These are phyloP conservation scores for Aureobasidium mangrovei DNA, from an alignment of 2,329 filamentous ascomycete genomes.

Conservation along the genomic window DNA sequence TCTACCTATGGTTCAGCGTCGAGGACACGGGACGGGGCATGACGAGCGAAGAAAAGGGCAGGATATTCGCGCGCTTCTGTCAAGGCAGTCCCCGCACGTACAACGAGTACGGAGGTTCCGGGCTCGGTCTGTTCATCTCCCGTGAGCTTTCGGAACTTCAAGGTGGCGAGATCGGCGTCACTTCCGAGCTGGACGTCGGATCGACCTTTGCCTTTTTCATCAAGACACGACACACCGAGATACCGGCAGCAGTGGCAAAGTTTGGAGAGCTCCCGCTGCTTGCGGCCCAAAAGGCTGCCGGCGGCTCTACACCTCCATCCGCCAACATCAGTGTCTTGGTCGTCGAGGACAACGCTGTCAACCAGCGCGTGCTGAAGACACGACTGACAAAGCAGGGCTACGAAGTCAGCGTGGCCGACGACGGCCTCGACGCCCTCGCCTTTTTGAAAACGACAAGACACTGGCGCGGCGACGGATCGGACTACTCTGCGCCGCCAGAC, in stretches of 20 bases:
- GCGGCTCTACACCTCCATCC: background rate
- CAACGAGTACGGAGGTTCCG: conserved; percentile 58
- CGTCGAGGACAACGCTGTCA: conserved; percentile 34
- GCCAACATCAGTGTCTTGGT: conserved; percentile 12
- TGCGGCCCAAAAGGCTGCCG: background rate
- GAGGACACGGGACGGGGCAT: conserved; percentile 29
- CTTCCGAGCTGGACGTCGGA: conserved; percentile 48
- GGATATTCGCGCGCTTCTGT: conserved; percentile 60
- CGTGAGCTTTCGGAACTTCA: conserved; percentile 59
- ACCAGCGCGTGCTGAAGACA: conserved; percentile 32
- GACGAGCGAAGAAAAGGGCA: conserved; percentile 27
- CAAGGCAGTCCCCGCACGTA: conserved; percentile 60
- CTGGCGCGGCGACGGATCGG: background rate
- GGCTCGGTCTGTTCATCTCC: conserved; percentile 61
- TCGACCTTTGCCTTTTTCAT: conserved; percentile 62
- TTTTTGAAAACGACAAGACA: conserved; percentile 23
- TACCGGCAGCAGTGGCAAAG: background rate
- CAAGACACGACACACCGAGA: conserved; percentile 38
- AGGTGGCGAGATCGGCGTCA: conserved; percentile 60
- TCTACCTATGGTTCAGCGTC: conserved; percentile 20
- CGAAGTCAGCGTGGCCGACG: conserved; percentile 31
- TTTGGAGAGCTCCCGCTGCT: background rate
- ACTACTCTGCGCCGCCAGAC: background rate
- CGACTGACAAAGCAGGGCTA: conserved; percentile 30
- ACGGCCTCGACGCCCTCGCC: conserved; percentile 30